These are phyloP conservation scores for Boehmeria nivea DNA, from an alignment of 306 rosid species.

Conservation along the genomic window DNA sequence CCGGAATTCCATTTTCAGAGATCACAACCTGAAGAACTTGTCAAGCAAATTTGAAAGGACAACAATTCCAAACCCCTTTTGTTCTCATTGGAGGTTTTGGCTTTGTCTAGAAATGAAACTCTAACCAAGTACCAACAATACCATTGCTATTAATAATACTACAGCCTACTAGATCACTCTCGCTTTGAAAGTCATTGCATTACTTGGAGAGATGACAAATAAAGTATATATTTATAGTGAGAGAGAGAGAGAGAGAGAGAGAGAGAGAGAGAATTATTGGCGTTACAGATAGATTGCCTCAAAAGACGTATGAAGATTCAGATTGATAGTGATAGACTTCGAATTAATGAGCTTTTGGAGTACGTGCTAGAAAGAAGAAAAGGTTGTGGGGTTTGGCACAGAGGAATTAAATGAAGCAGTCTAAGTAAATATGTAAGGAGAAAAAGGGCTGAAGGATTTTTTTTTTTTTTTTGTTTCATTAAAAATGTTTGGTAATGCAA, in stretches of 20 bases:
- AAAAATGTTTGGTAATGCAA: too few relatives aligned
- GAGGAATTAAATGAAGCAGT: constrained; percentile 20
- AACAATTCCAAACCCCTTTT: neutral
- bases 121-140: too few relatives aligned
- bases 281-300: constrained; percentile 15
- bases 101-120: too few relatives aligned
- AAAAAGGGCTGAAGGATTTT: too few relatives aligned
- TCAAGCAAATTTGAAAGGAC: too few relatives aligned
- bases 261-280: neutral
- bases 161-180: too few relatives aligned
- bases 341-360: constrained; percentile 35
- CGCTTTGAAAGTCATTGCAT: too few relatives aligned
- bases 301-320: constrained; percentile 25
- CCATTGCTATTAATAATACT: too few relatives aligned
- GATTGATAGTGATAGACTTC: constrained; percentile 27
- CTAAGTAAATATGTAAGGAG: neutral
- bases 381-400: neutral
- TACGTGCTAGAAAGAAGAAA: neutral
- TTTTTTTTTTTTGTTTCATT: too few relatives aligned
- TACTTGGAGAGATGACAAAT: too few relatives aligned
- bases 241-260: neutral
- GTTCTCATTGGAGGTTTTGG: neutral
- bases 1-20: constrained; percentile 41
- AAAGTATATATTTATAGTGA: neutral
- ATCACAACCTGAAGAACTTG: too few relatives aligned